A percentile compares a stretch with the other conserved stretches of the same genome.
Conservation (phyloP, 1,139 yeast species). For the Hyphopichia fennica region DNA sequence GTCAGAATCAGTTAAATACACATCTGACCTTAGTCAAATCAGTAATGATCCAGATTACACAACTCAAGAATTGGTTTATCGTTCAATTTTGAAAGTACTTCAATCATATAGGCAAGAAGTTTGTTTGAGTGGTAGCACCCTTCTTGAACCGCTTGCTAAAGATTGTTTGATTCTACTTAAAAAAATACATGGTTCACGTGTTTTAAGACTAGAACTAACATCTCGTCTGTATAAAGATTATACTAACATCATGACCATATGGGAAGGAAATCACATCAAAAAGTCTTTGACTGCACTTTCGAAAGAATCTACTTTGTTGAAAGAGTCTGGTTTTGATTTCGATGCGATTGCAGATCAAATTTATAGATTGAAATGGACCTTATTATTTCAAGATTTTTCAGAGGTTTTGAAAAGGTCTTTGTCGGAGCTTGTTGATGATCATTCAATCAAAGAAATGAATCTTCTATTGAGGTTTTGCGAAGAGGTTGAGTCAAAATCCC, state of each 20-base stretch:
- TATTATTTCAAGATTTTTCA: neutral
- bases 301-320: neutral
- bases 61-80: too few relatives aligned
- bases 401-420: neutral
- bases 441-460: neutral
- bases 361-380: neutral
- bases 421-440: neutral
- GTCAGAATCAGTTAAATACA: too few relatives aligned
- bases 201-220: too few relatives aligned
- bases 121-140: neutral
- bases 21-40: too few relatives aligned
- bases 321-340: neutral
- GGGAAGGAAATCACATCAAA: neutral
- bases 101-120: neutral
- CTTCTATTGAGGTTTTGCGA: neutral
- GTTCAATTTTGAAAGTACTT: neutral
- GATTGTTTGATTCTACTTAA: too few relatives aligned
- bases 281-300: neutral
- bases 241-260: too few relatives aligned
- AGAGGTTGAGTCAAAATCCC: neutral
- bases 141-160: too few relatives aligned
- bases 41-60: too few relatives aligned
- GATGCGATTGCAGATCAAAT: neutral
- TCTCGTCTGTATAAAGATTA: too few relatives aligned
- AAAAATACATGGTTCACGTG: too few relatives aligned